A percentile compares a stretch with the other conserved stretches of the same genome.
phyloP scores from a whole-genome alignment of 371 early-diverging fungal species.

The Mucor plumbeus region DNA sequence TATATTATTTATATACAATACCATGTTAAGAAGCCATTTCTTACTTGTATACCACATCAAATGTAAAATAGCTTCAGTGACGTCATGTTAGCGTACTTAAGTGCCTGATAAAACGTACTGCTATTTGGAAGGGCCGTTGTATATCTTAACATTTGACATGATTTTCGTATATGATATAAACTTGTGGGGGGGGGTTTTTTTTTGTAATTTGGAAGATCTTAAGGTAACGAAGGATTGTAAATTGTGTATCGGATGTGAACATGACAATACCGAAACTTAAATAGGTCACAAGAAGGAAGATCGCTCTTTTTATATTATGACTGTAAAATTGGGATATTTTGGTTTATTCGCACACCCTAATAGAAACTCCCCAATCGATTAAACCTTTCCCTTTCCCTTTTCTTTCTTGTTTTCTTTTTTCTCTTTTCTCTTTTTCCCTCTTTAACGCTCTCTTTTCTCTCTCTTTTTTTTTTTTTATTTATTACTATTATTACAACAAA shows the following conservation, averaged over 20 bases:
- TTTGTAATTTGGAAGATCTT: neutral
- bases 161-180: neutral
- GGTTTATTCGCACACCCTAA: conserved; percentile 8
- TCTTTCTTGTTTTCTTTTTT: conserved; percentile 23
- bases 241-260: conserved; percentile 14
- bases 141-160: conserved; percentile 10
- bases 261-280: conserved; percentile 33
- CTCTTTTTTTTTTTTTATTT: conserved; percentile 19
- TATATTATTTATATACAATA: too few species aligned
- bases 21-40: neutral
- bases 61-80: neutral
- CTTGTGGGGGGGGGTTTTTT: too few species aligned
- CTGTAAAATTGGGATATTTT: conserved; percentile 14
- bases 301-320: conserved; percentile 20
- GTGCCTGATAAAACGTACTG: neutral
- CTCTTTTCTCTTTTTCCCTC: conserved; percentile 21
- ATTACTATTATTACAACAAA: conserved; percentile 1
- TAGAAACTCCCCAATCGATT: conserved; percentile 13
- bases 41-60: too few species aligned
- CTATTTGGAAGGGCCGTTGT: neutral
- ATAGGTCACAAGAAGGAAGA: conserved; percentile 23
- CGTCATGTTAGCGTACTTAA: conserved; percentile 6
- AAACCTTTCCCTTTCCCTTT: conserved; percentile 14
- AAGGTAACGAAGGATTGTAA: neutral
- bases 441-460: neutral